Base-by-base conservation (phyloP, 2,329 filamentous ascomycete species). In the Lojkania enalia region DNA sequence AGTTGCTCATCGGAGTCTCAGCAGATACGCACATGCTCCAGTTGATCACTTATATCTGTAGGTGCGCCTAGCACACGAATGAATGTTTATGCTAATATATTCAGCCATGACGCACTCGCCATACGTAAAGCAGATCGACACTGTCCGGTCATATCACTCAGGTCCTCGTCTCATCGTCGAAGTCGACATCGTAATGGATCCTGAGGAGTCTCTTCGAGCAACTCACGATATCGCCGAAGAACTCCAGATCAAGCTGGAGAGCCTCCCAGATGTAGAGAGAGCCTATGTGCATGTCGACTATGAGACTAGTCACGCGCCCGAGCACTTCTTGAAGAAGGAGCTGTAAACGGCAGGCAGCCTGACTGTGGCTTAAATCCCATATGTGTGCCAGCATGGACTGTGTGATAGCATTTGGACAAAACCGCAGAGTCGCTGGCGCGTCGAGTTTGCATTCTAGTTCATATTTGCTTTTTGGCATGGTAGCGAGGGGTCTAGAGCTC, bases 261-360 rank as follows among this genome's bases (percentile, higher is more conserved):
- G 85, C 44, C 71, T 99, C 52, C 92, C 94, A 0, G 86, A 96
- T 65, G 85, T 97, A 7, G 94, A 97, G 78, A 77, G 94, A 47
- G 90, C 90, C 0, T 97, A 96, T 66, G 94, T 97, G 15, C 94
- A 99, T 69, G 91, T 96, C 14, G 94, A 99, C 70, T 97, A 95
- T 60, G 94, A 97, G 75, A 96, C 91, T 3, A 90, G 87, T 14
- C 94, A 97, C 71, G 91, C 94, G 70, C 92, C 92, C 0, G 91
- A 96, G 75, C 91, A 86, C 66, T 84, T 64, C 47, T 68, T 82
- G 66, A 85, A 85, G 68, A 85, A 85, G 71, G 82, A 85, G 56
- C 61, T 85, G 35, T 84, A 66, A 31, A 36, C 23, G n/a, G n/a
- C n/a, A 27, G 23, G 23, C 7, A 7, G 23, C 7, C 7, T 27